Percentiles rank a stretch among this genome's conserved stretches.
These are phyloP conservation scores for Cadophora malorum DNA, from an alignment of 2,329 filamentous ascomycete genomes.

Conservation along the genomic window DNA sequence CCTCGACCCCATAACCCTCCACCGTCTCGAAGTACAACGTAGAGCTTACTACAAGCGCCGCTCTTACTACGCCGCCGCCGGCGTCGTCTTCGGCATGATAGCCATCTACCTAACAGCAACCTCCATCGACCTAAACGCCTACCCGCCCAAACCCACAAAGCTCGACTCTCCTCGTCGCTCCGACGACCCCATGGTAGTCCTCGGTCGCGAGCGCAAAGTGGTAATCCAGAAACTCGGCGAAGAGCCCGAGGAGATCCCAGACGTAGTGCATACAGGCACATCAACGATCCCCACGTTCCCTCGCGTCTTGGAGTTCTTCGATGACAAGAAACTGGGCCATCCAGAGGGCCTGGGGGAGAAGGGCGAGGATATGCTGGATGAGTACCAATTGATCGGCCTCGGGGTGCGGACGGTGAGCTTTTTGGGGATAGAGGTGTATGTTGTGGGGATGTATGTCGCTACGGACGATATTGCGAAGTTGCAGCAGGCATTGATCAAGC, in stretches of 20 bases:
- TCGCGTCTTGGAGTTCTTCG: constrained; percentile 39
- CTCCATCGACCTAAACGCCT: constrained; percentile 38
- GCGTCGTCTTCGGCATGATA: constrained; percentile 42
- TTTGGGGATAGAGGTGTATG: constrained; percentile 88
- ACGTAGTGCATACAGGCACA: constrained; percentile 43
- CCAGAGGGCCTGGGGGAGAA: constrained; percentile 21
- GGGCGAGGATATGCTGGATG: constrained; percentile 49
- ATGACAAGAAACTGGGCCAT: constrained; percentile 30
- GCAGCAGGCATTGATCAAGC: constrained; percentile 77
- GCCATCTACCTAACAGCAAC: constrained; percentile 44
- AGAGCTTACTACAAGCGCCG: constrained; percentile 43
- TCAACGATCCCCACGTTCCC: constrained; percentile 44
- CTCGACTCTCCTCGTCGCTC: constrained; percentile 34
- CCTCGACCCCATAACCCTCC: constrained; percentile 39
- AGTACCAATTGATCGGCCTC: constrained; percentile 88
- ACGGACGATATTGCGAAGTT: constrained; percentile 82
- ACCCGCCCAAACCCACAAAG: constrained; percentile 26
- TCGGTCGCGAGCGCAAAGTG: constrained; percentile 42
- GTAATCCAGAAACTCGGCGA: constrained; percentile 43
- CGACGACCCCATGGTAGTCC: constrained; percentile 40
- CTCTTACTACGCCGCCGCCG: constrained; percentile 40
- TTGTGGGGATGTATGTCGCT: constrained; percentile 90
- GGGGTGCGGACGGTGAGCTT: constrained; percentile 92
- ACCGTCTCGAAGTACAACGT: constrained; percentile 39
- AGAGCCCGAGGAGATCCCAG: constrained; percentile 49